Conservation (phyloP, 1,284 basidiomycete genomes). For the Ceratorhiza oryzae-sativae region DNA sequence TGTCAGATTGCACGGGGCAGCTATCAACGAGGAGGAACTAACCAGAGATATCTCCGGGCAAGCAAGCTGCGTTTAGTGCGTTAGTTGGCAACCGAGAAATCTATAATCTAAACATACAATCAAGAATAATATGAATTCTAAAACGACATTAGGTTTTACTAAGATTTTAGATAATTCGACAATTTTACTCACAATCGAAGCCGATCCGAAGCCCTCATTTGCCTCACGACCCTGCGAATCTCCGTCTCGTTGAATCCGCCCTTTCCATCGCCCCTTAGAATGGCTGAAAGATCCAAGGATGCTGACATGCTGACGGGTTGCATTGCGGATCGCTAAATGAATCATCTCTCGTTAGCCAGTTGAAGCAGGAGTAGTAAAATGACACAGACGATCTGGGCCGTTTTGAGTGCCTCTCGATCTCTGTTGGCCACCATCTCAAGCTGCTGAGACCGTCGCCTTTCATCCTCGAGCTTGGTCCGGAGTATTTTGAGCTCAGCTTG, state of each 20-base stretch:
- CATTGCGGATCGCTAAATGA: conserved; percentile 33
- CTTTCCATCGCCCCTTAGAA: conserved; percentile 60
- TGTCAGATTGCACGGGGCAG: conserved; percentile 41
- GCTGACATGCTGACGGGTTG: conserved; percentile 24
- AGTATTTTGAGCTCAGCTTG: conserved; percentile 73
- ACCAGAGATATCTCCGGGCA: conserved; percentile 74
- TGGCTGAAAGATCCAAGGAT: conserved; percentile 45
- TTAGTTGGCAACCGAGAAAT: conserved; percentile 13
- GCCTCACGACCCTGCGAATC: conserved; percentile 67
- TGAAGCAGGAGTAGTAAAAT: neutral
- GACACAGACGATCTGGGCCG: conserved; percentile 14
- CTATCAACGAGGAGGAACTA: neutral
- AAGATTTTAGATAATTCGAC: conserved; percentile 4
- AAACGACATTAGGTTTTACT: conserved; percentile 4
- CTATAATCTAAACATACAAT: conserved; percentile 55
- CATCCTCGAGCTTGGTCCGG: conserved; percentile 53
- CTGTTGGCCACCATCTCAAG: conserved; percentile 47
- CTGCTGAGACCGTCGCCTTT: conserved; percentile 41
- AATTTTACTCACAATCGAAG: conserved; percentile 69
- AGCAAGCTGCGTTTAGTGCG: conserved; percentile 58
- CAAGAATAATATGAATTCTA: conserved; percentile 60
- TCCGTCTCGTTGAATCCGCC: conserved; percentile 71
- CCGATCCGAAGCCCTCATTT: conserved; percentile 68
- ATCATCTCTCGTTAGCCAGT: no score
- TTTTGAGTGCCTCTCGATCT: conserved; percentile 43